Evolutionary conservation across 495 filamentous ascomycete genomes (phyloP), one percentile per base, ranked within the genome.

Genomic region (Talaromyces liani): DNA sequence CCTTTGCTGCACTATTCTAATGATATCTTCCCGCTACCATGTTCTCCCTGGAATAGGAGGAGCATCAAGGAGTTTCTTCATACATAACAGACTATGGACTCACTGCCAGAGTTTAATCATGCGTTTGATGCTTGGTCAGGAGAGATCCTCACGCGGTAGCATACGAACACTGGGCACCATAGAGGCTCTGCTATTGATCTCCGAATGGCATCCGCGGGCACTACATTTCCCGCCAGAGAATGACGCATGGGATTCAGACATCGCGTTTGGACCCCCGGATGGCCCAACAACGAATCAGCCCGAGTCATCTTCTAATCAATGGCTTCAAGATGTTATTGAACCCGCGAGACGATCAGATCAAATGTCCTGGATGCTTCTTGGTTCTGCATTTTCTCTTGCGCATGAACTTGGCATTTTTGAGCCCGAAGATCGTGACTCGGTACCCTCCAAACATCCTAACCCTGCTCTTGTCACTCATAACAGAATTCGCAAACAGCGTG

Each of bases 311-410:
- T 72, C 69, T 14, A 75, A 71, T 55, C 66, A 76, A 51, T 78
- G 75, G 73, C 61, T 80, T 5, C 76, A 79, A 56, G 78, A 80
- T 58, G 78, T 80, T 67, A 78, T 82, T 58, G 81, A 84, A 60
- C 80, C 80, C 4, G 80, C 81, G 9, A 72, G 77, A 57, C 67
- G 81, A 64, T 83, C 80, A 1, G 81, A 84, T 65, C 77, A 80
- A n/a, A 83, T 84, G 81, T 82, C 80, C 0, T 84, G 81, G 81
- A 83, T 83, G 79, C 65, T 80, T 6, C 73, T 84, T 16, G 81
- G 81, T 0, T 81, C 75, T 65, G 81, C 77, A 0, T 65, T 82
- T 10, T 80, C 80, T n/a, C 73, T 84, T 18, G 75, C 79, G 0
- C 79, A 84, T 59, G 81, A 82, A 60, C 66, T 84, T 20, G 79